These are phyloP conservation scores for Paraphaeosphaeria minitans DNA, from an alignment of 2,329 filamentous ascomycete species.

Conservation along the genomic window DNA sequence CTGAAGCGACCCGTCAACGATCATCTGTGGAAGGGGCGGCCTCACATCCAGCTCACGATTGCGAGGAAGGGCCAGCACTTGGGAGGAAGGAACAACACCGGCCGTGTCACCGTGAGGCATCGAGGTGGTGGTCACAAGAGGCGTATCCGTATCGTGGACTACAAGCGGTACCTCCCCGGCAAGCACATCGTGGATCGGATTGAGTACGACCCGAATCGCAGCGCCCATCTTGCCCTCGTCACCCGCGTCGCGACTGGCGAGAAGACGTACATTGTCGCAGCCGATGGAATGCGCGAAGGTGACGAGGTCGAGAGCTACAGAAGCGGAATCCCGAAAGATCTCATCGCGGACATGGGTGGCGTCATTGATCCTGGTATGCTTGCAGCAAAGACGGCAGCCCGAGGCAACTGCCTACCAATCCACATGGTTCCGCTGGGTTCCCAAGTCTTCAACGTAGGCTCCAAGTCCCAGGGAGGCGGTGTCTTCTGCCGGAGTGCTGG, in stretches of 20 bases:
- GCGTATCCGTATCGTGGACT: conserved; percentile 91
- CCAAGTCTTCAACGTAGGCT: conserved; percentile 87
- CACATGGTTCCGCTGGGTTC: conserved; percentile 97
- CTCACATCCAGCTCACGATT: conserved; percentile 81
- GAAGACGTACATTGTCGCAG: conserved; percentile 92
- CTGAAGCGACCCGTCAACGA: conserved; percentile 91
- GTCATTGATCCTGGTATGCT: conserved; percentile 92
- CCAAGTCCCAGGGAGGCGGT: conserved; percentile 70
- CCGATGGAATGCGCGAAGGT: conserved; percentile 89
- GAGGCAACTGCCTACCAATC: conserved; percentile 92
- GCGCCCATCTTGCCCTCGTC: conserved; percentile 88
- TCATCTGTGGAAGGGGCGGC: conserved; percentile 93
- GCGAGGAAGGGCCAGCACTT: conserved; percentile 91
- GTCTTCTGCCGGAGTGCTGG: conserved; percentile 96
- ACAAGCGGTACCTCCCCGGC: conserved; percentile 76
- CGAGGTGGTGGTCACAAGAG: conserved; percentile 90
- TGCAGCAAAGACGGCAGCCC: conserved; percentile 89
- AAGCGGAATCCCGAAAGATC: conserved; percentile 81
- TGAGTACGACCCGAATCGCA: conserved; percentile 93
- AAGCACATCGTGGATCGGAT: conserved; percentile 90
- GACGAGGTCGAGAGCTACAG: conserved; percentile 93
- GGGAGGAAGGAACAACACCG: conserved; percentile 88
- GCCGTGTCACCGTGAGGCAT: conserved; percentile 86
- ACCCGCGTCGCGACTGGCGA: conserved; percentile 73
- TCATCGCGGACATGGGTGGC: conserved; percentile 92